Base-by-base conservation (phyloP, 2,329 filamentous ascomycete genomes). In the Sporothrix inflata region DNA sequence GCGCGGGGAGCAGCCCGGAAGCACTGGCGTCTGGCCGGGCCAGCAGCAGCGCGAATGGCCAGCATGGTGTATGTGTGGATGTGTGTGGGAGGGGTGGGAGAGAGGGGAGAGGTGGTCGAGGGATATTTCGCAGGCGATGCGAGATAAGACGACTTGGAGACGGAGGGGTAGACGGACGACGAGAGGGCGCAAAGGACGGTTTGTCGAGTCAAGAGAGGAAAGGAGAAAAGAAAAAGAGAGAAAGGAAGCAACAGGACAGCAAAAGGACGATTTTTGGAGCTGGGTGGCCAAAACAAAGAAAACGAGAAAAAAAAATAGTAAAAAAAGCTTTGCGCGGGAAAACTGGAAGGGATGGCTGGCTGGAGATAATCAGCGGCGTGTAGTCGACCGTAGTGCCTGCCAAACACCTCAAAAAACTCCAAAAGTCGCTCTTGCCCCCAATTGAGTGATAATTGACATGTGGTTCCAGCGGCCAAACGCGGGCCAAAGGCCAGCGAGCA, bases 1-100 rank as follows among this genome's bases (percentile, higher is more conserved):
- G 85, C 86, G 81, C 88, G 87, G 79, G 87, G 85, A 79, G 89
- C 87, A 79, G 89, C 87, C 82, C 91, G 90, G 83, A 94, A 85
- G 87, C 89, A 93, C 86, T 97, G 93, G 84, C 88, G 85, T 83
- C 92, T 89, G 83, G 90, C 88, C 80, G 93, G 91, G 79, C 88
- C 88, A 83, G 90, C 89, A 83, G 94, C 89, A 79, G 90, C 89
- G 85, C 94, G 91, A 82, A 92, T 86, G 84, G 92, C 90, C 84
- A 97, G 87, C 94, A 97, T 97, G 80, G 81, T 92, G 75, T 74
- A 76, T 67, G 61, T 70, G 27, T 14, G 16, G 21, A 34, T n/a
- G 57, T 45, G 24, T 38, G 16, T 49, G 45, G 45, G 34, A 63
- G 47, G 38, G 7, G 16, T 38, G 74, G 73, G 71, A 8, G 53